Percentiles rank a stretch among this genome's conserved stretches.
phyloP scores from a whole-genome alignment of 2,329 filamentous ascomycete genomes.

The Fusarium denticulatum region DNA sequence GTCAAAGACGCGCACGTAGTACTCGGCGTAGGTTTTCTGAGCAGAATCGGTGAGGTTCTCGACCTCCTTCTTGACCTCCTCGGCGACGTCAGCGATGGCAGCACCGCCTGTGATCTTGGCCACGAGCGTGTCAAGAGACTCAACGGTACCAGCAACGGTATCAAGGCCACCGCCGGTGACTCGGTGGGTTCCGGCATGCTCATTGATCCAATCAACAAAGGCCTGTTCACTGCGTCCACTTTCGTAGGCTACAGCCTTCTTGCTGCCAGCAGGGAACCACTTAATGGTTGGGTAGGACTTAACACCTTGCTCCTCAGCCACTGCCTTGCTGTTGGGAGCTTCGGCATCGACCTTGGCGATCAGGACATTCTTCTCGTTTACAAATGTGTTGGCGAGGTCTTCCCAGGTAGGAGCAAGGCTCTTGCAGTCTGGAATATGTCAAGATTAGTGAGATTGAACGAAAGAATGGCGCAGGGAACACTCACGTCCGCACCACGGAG shows the following conservation, averaged over 20 bases:
- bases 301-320: constrained; percentile 79
- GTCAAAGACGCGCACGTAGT: constrained; percentile 91
- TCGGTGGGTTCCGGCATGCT: constrained; percentile 88
- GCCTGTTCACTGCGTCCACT: constrained; percentile 80
- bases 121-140: constrained; percentile 79
- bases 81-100: constrained; percentile 69
- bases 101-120: constrained; percentile 75
- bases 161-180: constrained; percentile 82
- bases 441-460: constrained; percentile 11
- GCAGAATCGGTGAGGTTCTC: constrained; percentile 69
- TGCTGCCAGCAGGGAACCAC: constrained; percentile 90
- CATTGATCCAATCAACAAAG: constrained; percentile 85
- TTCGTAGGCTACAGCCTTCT: constrained; percentile 74
- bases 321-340: constrained; percentile 82
- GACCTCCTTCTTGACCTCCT: constrained; percentile 78
- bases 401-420: constrained; percentile 91
- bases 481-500: constrained; percentile 98
- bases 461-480: constrained; percentile 43
- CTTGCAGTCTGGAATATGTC: constrained; percentile 83
- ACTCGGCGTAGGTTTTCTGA: constrained; percentile 83
- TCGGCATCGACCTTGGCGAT: constrained; percentile 98
- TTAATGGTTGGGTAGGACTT: constrained; percentile 96
- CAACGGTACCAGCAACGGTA: constrained; percentile 81
- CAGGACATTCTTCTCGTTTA: constrained; percentile 78
- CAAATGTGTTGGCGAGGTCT: constrained; percentile 82